Evolutionary conservation across 257 asterid genomes (phyloP).

Genomic region (Capsicum pubescens): DNA sequence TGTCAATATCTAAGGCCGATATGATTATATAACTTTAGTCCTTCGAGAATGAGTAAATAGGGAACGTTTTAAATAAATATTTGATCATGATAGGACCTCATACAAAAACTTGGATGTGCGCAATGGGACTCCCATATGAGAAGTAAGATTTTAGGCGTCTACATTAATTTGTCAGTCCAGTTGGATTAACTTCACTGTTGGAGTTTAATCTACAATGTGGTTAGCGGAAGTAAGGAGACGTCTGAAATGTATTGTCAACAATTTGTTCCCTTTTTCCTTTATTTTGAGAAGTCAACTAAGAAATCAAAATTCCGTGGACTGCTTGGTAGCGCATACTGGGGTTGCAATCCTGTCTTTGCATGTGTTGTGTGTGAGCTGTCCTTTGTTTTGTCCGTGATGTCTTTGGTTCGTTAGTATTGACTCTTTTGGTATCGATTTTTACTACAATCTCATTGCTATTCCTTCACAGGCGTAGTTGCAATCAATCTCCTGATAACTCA

Average conservation of each 20-base stretch:
- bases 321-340: not conserved
- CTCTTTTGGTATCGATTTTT: not conserved
- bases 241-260: constrained; percentile 9
- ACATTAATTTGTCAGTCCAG: not conserved
- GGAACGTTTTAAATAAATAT: not conserved
- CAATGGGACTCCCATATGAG: not conserved
- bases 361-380: not conserved
- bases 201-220: not conserved
- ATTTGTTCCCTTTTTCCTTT: not conserved
- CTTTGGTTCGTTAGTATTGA: not conserved
- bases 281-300: not conserved
- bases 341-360: not conserved
- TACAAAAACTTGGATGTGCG: not conserved
- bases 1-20: not conserved
- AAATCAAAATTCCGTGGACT: not conserved
- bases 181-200: constrained; percentile 1
- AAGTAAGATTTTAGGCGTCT: not conserved
- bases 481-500: not conserved
- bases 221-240: constrained; percentile 1
- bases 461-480: not conserved
- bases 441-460: not conserved
- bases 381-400: not conserved
- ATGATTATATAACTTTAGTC: not conserved
- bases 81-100: not conserved
- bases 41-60: not conserved